Evolutionary conservation across 352 stramenopile genomes (phyloP).

Genomic region (Pythium volutum): DNA sequence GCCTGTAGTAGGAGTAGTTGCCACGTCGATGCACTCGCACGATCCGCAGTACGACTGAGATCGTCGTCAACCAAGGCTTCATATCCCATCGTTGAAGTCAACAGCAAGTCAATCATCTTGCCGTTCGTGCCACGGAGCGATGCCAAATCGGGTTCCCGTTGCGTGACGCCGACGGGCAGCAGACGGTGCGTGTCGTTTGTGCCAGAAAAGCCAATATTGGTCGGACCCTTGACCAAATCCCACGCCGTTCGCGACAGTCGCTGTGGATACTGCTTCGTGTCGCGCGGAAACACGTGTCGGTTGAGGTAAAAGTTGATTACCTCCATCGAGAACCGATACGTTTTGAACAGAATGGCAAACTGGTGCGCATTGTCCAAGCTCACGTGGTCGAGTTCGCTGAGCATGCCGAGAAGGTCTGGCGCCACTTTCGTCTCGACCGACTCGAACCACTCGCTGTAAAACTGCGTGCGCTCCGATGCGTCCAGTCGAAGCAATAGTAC

Average conservation of each 20-base stretch:
- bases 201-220: constrained; percentile 81
- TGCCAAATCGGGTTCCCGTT: constrained; percentile 51
- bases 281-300: constrained; percentile 67
- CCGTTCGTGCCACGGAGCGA: constrained; percentile 74
- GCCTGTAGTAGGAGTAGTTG: neutral
- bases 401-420: constrained; percentile 21
- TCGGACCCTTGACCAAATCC: constrained; percentile 66
- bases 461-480: constrained; percentile 2
- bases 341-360: constrained; percentile 43
- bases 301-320: constrained; percentile 88
- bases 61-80: neutral
- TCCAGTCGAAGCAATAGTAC: constrained; percentile 7
- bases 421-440: constrained; percentile 26
- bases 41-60: neutral
- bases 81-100: constrained; percentile 34
- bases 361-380: constrained; percentile 69
- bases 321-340: constrained; percentile 61
- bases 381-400: constrained; percentile 65
- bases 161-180: constrained; percentile 63
- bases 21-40: neutral
- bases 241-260: constrained; percentile 73
- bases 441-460: constrained; percentile 57
- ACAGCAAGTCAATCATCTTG: constrained; percentile 84
- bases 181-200: constrained; percentile 89
- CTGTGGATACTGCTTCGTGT: constrained; percentile 77